Conservation (phyloP, 176 grass and related monocot genomes). For the Miscanthus lutarioriparius region DNA sequence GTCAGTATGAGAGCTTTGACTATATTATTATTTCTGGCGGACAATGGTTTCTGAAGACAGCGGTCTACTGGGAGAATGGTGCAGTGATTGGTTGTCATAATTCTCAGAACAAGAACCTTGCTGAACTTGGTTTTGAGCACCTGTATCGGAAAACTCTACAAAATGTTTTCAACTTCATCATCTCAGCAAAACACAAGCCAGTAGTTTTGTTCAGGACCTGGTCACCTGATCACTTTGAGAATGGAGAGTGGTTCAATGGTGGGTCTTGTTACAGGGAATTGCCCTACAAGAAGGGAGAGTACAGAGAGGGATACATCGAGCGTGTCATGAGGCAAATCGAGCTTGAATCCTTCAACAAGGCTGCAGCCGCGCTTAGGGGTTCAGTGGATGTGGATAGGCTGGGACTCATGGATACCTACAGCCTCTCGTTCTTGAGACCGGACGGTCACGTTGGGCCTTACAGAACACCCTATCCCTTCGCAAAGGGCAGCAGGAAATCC, state of each 20-base stretch:
- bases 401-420: conserved; percentile 76
- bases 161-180: conserved; percentile 58
- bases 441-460: conserved; percentile 84
- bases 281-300: conserved; percentile 75
- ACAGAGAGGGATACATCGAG: conserved; percentile 48
- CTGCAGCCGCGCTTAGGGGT: conserved; percentile 8
- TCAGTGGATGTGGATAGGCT: conserved; percentile 21
- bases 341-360: conserved; percentile 59
- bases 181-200: conserved; percentile 49
- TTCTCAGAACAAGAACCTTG: conserved; percentile 59
- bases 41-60: conserved; percentile 88
- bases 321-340: conserved; percentile 67
- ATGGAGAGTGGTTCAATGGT: conserved; percentile 75
- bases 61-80: conserved; percentile 67
- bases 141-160: conserved; percentile 62
- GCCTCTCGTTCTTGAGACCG: conserved; percentile 58
- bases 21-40: conserved; percentile 78
- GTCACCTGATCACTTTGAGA: conserved; percentile 88
- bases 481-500: conserved; percentile 33
- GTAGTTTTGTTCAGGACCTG: conserved; percentile 80
- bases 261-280: conserved; percentile 53
- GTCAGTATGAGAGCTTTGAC: conserved; percentile 63
- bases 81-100: conserved; percentile 71
- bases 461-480: conserved; percentile 61
- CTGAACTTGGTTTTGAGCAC: conserved; percentile 68